Conservation (phyloP, 345 rosid genomes). For the Salix viminalis region DNA sequence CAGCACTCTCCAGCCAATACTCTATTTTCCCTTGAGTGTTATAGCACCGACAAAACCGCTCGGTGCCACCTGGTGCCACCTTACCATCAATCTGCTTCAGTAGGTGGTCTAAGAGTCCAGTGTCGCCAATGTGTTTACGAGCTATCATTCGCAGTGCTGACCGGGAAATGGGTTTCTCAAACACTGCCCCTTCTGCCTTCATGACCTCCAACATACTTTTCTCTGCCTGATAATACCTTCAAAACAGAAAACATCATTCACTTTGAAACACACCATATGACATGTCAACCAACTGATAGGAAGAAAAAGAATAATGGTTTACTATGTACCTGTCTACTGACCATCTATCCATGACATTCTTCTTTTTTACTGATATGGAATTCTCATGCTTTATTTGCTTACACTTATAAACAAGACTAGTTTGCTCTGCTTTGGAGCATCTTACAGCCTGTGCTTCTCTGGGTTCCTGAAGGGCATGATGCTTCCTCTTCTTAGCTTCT, state of each 20-base stretch:
- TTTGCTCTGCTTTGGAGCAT: constrained; percentile 9
- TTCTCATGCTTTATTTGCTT: constrained; percentile 27
- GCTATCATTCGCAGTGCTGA: constrained; percentile 53
- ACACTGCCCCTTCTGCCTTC: constrained; percentile 70
- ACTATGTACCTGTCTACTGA: constrained; percentile 54
- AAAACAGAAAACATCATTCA: constrained; percentile 7
- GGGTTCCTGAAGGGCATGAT: constrained; percentile 17
- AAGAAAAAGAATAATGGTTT: not conserved
- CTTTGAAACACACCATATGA: not conserved
- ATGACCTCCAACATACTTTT: constrained; percentile 56
- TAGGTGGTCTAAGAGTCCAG: constrained; percentile 90
- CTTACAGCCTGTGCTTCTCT: constrained; percentile 27
- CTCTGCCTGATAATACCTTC: constrained; percentile 69
- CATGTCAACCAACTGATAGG: constrained; percentile 2
- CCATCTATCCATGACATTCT: constrained; percentile 48
- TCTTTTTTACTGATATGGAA: constrained; percentile 7
- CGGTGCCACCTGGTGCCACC: constrained; percentile 77
- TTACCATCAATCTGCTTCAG: constrained; percentile 87
- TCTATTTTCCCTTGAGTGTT: constrained; percentile 76
- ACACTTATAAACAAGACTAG: constrained; percentile 6
- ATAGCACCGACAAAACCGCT: constrained; percentile 80
- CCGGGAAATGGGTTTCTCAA: constrained; percentile 63
- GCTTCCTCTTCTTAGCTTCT: constrained; percentile 39
- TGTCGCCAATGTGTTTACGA: constrained; percentile 73
- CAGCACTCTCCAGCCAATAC: constrained; percentile 92